Percentiles rank a stretch among this genome's conserved stretches.
phyloP scores from a whole-genome alignment of 2,329 filamentous ascomycete species.

The Aurifilum marmelostoma region DNA sequence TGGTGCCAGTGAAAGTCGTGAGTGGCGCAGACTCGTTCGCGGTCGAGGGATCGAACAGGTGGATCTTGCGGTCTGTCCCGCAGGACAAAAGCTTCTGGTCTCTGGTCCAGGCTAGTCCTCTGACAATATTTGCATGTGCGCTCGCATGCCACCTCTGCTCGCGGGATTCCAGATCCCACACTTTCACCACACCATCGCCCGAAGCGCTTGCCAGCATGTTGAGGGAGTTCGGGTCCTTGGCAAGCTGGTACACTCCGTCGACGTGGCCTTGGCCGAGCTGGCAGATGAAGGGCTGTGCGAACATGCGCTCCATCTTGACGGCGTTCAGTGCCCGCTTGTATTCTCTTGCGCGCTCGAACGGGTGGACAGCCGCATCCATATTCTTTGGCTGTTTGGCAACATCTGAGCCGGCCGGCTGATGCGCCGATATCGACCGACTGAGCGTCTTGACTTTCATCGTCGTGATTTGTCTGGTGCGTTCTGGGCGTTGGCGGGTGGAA shows the following conservation, averaged over 20 bases:
- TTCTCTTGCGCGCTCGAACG: constrained; percentile 88
- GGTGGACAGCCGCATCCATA: constrained; percentile 78
- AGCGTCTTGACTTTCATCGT: constrained; percentile 38
- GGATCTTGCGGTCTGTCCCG: constrained; percentile 82
- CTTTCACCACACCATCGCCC: constrained; percentile 92
- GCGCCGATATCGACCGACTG: constrained; percentile 36
- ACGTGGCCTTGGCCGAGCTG: constrained; percentile 91
- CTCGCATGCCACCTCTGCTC: constrained; percentile 74
- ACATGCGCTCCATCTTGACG: constrained; percentile 92
- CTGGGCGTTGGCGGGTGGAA: constrained; percentile 7
- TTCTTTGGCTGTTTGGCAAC: constrained; percentile 36
- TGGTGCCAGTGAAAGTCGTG: constrained; percentile 81
- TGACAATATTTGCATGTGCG: constrained; percentile 93
- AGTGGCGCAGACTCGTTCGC: constrained; percentile 69
- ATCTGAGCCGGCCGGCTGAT: constrained; percentile 38
- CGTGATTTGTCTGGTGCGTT: neutral
- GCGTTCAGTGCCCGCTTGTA: constrained; percentile 74
- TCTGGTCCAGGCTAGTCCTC: constrained; percentile 85
- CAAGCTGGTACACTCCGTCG: constrained; percentile 83
- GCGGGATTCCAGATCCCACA: constrained; percentile 61
- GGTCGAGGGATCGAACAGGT: constrained; percentile 85
- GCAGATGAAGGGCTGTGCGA: constrained; percentile 72
- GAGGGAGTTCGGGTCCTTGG: constrained; percentile 76
- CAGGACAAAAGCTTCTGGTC: constrained; percentile 86
- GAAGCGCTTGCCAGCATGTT: constrained; percentile 80